These are phyloP conservation scores for Yamadazyma oceani DNA, from an alignment of 1,139 yeast genomes.

Conservation along the genomic window DNA sequence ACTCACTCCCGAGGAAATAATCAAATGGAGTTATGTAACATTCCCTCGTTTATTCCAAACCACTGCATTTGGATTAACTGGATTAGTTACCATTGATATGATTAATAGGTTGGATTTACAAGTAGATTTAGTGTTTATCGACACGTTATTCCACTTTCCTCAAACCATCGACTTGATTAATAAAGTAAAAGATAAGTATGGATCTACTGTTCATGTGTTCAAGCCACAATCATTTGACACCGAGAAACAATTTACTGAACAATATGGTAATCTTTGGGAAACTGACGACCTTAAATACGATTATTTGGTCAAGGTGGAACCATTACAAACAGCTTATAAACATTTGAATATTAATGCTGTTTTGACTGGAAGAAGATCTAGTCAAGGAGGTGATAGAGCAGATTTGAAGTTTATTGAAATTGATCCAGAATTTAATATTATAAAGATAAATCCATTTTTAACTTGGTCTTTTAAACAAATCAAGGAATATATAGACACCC, in stretches of 20 bases:
- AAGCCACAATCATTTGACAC: conserved; percentile 58
- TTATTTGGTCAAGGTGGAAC: conserved; percentile 88
- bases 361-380: conserved; percentile 86
- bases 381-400: conserved; percentile 86
- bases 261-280: conserved; percentile 86
- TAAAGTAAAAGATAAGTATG: conserved; percentile 55
- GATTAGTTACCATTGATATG: conserved; percentile 85
- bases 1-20: conserved; percentile 67
- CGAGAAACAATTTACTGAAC: conserved; percentile 63
- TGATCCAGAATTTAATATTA: conserved; percentile 64
- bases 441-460: conserved; percentile 88
- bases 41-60: conserved; percentile 86
- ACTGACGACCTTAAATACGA: conserved; percentile 80
- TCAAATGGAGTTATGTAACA: conserved; percentile 79
- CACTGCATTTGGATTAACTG: conserved; percentile 94
- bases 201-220: conserved; percentile 57
- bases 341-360: conserved; percentile 76
- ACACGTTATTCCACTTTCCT: conserved; percentile 89
- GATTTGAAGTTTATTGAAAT: conserved; percentile 74
- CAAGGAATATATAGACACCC: conserved; percentile 60
- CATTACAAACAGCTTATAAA: conserved; percentile 80
- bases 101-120: conserved; percentile 58
- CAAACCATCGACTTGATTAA: conserved; percentile 82
- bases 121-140: conserved; percentile 80
- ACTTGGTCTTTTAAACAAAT: conserved; percentile 81